phyloP scores from a whole-genome alignment of 352 stramenopile species.

The Phytopythium helicoides region DNA sequence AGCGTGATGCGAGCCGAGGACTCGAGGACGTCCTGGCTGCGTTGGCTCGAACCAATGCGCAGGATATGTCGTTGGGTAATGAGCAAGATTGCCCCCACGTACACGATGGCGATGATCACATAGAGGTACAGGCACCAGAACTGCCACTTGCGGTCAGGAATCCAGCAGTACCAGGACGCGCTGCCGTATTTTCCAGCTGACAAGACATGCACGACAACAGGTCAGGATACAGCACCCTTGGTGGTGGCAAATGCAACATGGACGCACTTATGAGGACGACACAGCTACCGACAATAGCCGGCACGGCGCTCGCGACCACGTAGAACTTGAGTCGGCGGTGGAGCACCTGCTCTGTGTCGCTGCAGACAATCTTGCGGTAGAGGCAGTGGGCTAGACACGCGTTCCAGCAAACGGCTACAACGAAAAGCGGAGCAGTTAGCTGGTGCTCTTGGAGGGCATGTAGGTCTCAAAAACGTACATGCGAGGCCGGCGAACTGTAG shows the following conservation, averaged over 20 bases:
- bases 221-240: background rate
- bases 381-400: constrained; percentile 69
- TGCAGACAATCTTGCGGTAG: constrained; percentile 62
- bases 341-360: constrained; percentile 61
- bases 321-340: constrained; percentile 64
- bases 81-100: constrained; percentile 67
- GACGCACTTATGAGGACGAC: constrained; percentile 31
- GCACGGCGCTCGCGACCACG: constrained; percentile 41
- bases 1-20: constrained; percentile 58
- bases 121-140: constrained; percentile 65
- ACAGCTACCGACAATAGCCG: constrained; percentile 31
- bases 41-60: constrained; percentile 29
- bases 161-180: constrained; percentile 82
- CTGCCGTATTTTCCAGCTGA: constrained; percentile 19
- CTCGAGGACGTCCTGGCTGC: constrained; percentile 63
- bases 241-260: background rate
- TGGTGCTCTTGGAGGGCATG: background rate
- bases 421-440: background rate
- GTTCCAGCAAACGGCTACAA: constrained; percentile 61
- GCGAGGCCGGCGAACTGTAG: constrained; percentile 54
- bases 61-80: constrained; percentile 59
- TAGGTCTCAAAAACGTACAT: too few species aligned
- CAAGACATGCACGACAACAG: background rate
- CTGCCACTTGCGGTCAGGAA: constrained; percentile 41
- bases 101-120: constrained; percentile 56